These are phyloP conservation scores for Acanthamoeba triangularis DNA, from an alignment of 208 protist species.

Conservation along the genomic window DNA sequence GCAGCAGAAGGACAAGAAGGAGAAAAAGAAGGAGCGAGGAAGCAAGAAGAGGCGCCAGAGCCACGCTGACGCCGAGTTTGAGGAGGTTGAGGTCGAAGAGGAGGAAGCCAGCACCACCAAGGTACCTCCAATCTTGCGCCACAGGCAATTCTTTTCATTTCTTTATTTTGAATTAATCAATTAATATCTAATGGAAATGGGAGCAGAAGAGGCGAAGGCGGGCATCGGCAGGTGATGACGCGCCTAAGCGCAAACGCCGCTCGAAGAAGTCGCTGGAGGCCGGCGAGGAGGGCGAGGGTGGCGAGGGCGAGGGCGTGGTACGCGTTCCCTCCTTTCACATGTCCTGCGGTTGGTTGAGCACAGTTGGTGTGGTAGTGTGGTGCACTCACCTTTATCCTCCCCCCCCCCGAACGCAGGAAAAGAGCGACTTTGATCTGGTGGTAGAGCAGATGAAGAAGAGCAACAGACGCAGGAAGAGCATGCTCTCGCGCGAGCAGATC, in stretches of 20 bases:
- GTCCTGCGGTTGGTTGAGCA: neutral
- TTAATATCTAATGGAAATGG: neutral
- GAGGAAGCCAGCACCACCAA: neutral
- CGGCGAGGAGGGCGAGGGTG: slow-evolving; percentile 20
- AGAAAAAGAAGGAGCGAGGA: neutral
- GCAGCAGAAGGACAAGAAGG: slow-evolving; percentile 72
- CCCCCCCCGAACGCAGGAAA: neutral
- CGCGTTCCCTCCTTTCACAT: neutral
- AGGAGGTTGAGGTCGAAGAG: neutral
- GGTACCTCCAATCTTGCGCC: neutral
- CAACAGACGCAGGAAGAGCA: slow-evolving; percentile 19
- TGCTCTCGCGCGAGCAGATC: neutral
- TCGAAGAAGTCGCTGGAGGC: neutral
- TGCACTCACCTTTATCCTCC: neutral
- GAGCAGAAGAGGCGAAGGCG: slow-evolving; percentile 4
- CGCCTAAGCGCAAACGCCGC: slow-evolving; percentile 12
- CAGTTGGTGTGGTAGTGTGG: neutral
- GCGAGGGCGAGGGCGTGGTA: neutral
- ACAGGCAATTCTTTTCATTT: too few species aligned
- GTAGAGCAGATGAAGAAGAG: slow-evolving; percentile 72
- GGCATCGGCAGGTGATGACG: neutral
- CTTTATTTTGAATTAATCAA: neutral
- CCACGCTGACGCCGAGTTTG: neutral
- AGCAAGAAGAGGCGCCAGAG: slow-evolving; percentile 5
- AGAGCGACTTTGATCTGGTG: slow-evolving; percentile 46